Evolutionary conservation across 2,329 filamentous ascomycete genomes (phyloP).

Genomic region (Cordyceps cicadae): DNA sequence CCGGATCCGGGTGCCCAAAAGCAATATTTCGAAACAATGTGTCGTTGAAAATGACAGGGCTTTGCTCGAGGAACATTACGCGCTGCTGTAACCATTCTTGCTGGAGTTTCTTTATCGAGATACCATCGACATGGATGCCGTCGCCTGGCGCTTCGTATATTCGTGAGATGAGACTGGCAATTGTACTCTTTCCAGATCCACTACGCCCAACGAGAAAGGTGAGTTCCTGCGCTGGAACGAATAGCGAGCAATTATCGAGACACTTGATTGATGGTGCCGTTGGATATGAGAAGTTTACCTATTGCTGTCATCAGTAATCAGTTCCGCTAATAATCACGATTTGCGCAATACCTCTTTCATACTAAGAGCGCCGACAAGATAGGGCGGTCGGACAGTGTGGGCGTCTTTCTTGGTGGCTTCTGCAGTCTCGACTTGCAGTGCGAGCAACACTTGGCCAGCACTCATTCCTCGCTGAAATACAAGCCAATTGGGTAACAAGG

Average conservation of each 20-base stretch:
- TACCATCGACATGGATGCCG: constrained; percentile 59
- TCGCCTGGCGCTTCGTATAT: constrained; percentile 65
- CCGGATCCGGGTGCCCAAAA: constrained; percentile 51
- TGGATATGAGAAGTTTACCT: constrained; percentile 81
- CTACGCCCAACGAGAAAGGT: constrained; percentile 79
- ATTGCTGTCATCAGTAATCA: constrained; percentile 13
- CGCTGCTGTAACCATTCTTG: constrained; percentile 67
- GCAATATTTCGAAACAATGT: constrained; percentile 71
- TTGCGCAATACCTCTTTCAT: constrained; percentile 51
- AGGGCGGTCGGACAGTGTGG: constrained; percentile 22
- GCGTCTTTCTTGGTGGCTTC: neutral
- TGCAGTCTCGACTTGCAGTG: constrained; percentile 28
- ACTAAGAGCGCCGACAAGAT: constrained; percentile 59
- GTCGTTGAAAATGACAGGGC: constrained; percentile 73
- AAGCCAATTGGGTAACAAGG: constrained; percentile 67
- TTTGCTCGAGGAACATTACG: constrained; percentile 74
- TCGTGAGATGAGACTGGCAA: constrained; percentile 69
- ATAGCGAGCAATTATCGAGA: constrained; percentile 55
- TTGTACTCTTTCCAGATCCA: constrained; percentile 86
- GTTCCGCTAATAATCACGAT: neutral
- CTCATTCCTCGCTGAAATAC: constrained; percentile 71
- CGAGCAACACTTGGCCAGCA: constrained; percentile 57
- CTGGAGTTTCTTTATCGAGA: constrained; percentile 53
- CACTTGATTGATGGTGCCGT: constrained; percentile 53
- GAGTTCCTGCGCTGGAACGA: constrained; percentile 62